Base-by-base conservation (phyloP, 1,284 basidiomycete species). In the Inonotus hispidus region DNA sequence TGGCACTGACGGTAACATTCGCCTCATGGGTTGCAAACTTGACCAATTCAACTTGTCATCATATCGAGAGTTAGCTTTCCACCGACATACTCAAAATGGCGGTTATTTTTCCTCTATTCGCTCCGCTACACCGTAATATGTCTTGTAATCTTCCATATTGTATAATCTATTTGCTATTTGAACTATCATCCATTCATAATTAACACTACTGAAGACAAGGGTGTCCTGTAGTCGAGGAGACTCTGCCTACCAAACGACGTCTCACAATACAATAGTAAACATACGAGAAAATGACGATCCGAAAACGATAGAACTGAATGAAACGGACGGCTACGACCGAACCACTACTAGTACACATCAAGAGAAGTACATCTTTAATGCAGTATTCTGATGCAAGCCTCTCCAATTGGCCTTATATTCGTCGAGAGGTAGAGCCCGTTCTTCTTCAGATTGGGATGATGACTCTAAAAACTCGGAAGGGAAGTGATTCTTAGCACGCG, bases 401-500 rank as follows among this genome's bases (percentile, higher is more conserved):
- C 75, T 77, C 77, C 79, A 89, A 4, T 73, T 74, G 56, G 56
- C 53, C 45, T 57, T 60, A 49, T 60, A 66, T 1, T 54, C 74
- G 57, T 83, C 79, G 2, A 90, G 75, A 10, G 77, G 73, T 16
- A 75, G 70, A 0, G 74, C 77, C 60, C 76, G 75, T 46, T 69
- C 69, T 3, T 73, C 67, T 58, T 80, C 79, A 0, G 72, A 66
- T 32, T 78, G 76, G 2, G 76, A 80, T 23, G 80, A 70, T 4
- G 73, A 71, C 38, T 76, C 76, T 23, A 62, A 29, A 29, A 53
- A 66, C 53, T 77, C 72, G 2, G 90, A 89, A 68, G 88, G 84
- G 66, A 88, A 92, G 69, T 92, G 90, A 68, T 89, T 88, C 74
- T 88, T 89, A 0, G 88, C 87, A 3, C 89, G 79, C 1, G 85